Evolutionary conservation across 192 early-diverging fungal species (phyloP), one percentile per base, ranked within the genome.

Genomic region (Mortierella hygrophila): DNA sequence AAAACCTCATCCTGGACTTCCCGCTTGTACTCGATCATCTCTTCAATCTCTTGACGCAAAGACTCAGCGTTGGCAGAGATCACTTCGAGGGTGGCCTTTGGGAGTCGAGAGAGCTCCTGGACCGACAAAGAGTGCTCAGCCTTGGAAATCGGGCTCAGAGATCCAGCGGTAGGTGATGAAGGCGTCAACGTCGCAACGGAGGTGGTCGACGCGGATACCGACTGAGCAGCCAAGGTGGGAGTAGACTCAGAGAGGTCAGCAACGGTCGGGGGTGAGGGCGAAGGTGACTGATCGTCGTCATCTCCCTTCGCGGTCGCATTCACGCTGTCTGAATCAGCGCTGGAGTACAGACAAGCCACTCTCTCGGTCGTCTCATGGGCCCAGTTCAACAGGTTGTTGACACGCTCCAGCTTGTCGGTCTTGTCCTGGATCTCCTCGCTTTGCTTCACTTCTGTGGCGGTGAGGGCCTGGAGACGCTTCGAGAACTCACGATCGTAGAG

Each of bases 1-100:
- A 54, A 29, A 75, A 80, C 29, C 42, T 80, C 44, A 40, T 32
- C 69, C 47, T 80, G 68, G 18, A 85, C 70, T 0, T 68, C 44
- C 20, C 32, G 52, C 70, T 85, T 85, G 78, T 77, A 47, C 37
- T 68, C 75, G 5, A 47, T 40, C 83, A 76, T 85, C 18, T 80
- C 75, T 9, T 76, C 44, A 21, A 85, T 52, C 44, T 80, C 83
- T 2, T 72, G 63, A 6, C 57, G 78, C 11, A 85, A 35, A n/a
- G 49, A 44, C 6, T 57, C 54, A 6, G 80, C 55, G 9, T 55
- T 70, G 2, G 37, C 23, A 21, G 68, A 7, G 29, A 79, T 52
- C 15, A 74, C 57, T 20, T 65, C 44, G 1, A 85, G 40, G 2
- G 41, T 37, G 21, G 60, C 78, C 35, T 77, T 38, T 7, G 83